phyloP scores from a whole-genome alignment of 495 filamentous ascomycete genomes.

The Penicillium goetzii region DNA sequence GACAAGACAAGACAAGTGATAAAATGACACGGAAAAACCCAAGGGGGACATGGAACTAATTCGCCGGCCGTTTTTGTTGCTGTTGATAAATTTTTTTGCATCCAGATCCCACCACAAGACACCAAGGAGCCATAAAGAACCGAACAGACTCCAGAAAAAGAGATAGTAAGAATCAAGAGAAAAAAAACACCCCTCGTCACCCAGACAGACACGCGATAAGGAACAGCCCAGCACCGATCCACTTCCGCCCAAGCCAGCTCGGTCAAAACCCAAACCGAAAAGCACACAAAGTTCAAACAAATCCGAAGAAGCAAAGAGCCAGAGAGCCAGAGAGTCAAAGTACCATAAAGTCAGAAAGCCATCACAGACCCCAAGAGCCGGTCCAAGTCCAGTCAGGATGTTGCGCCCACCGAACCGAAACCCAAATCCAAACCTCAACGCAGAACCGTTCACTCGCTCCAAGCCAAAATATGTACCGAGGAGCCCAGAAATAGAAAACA shows the following conservation, averaged over 20 bases:
- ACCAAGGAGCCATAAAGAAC: neutral
- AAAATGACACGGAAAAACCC: neutral
- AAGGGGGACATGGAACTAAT: neutral
- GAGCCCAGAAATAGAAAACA: slow-evolving; percentile 8
- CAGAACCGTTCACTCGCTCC: neutral
- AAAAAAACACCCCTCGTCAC: neutral
- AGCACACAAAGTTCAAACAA: neutral
- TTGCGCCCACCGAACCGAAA: slow-evolving; percentile 3
- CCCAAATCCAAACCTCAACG: neutral
- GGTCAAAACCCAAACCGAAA: slow-evolving; percentile 16
- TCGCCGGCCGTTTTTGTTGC: slow-evolving; percentile 7
- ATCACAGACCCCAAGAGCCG: neutral
- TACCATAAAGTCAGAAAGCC: neutral
- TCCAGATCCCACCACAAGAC: slow-evolving; percentile 6
- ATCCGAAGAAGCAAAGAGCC: slow-evolving; percentile 1
- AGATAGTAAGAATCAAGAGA: slow-evolving; percentile 4
- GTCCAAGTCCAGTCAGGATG: slow-evolving; percentile 3
- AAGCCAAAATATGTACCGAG: slow-evolving; percentile 20
- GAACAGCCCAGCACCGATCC: slow-evolving; percentile 12
- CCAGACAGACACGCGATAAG: slow-evolving; percentile 2
- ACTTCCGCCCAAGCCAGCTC: slow-evolving; percentile 22
- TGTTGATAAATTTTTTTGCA: slow-evolving; percentile 4
- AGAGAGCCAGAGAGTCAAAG: neutral
- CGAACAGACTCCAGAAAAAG: slow-evolving; percentile 21
- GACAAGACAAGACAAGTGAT: neutral